Evolutionary conservation across 495 filamentous ascomycete genomes (phyloP).

Genomic region (Podospora didyma): DNA sequence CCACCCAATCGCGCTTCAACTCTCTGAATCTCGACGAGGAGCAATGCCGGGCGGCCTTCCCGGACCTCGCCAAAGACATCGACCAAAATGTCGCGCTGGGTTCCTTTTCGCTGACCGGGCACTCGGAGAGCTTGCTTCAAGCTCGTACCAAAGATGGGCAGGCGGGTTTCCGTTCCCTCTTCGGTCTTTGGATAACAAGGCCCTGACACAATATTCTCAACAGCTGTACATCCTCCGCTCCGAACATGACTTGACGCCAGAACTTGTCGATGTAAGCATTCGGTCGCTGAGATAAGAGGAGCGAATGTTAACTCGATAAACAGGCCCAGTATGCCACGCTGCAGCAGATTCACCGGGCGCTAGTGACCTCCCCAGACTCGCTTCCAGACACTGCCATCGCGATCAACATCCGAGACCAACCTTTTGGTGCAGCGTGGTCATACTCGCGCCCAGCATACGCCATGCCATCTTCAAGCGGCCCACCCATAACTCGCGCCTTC

Average conservation of each 20-base stretch:
- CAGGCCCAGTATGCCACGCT: slow-evolving; percentile 39
- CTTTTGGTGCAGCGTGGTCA: slow-evolving; percentile 32
- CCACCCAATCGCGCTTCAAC: neutral
- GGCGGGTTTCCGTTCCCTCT: slow-evolving; percentile 11
- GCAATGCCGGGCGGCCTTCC: slow-evolving; percentile 42
- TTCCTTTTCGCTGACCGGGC: slow-evolving; percentile 34
- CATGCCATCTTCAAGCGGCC: slow-evolving; percentile 43
- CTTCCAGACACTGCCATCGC: slow-evolving; percentile 61
- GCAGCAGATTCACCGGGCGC: slow-evolving; percentile 46
- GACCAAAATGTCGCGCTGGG: slow-evolving; percentile 41
- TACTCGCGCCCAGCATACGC: slow-evolving; percentile 37
- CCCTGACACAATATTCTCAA: neutral
- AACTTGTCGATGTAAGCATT: neutral
- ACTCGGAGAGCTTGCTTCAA: slow-evolving; percentile 35
- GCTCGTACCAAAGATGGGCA: slow-evolving; percentile 40
- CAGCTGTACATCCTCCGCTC: neutral
- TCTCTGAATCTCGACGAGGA: slow-evolving; percentile 25
- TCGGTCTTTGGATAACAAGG: neutral
- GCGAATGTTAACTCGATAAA: neutral
- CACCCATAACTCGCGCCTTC: slow-evolving; percentile 46
- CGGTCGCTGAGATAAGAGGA: neutral
- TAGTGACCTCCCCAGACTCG: slow-evolving; percentile 45
- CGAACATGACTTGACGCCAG: neutral
- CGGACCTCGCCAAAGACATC: slow-evolving; percentile 41
- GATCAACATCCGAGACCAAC: slow-evolving; percentile 41